Evolutionary conservation across 176 grass and related monocot species (phyloP).

Genomic region (Oryza glumipatula): DNA sequence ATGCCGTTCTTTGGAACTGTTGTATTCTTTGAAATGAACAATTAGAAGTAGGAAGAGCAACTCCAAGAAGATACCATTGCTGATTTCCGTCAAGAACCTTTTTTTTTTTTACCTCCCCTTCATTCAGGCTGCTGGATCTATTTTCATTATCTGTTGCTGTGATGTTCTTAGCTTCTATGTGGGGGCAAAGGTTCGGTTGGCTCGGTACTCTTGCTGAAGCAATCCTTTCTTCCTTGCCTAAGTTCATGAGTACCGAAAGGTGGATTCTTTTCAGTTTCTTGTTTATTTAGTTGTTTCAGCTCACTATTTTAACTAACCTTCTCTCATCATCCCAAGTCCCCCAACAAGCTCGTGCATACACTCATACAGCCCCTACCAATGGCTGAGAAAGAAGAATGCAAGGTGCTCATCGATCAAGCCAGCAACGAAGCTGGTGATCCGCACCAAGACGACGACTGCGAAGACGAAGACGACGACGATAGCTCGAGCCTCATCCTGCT

Average conservation of each 20-base stretch:
- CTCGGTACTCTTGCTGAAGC: constrained; percentile 31
- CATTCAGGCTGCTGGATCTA: background rate
- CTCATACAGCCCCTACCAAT: constrained; percentile 4
- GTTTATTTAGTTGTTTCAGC: background rate
- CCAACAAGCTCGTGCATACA: background rate
- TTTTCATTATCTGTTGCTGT: background rate
- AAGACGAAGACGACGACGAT: constrained; percentile 44
- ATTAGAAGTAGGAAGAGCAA: constrained; percentile 4
- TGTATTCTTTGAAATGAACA: constrained; percentile 39
- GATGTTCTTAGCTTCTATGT: constrained; percentile 37
- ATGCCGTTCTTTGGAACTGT: background rate
- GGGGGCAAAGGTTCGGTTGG: background rate
- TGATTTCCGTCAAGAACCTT: constrained; percentile 9
- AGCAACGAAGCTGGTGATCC: background rate
- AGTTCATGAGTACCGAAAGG: constrained; percentile 29
- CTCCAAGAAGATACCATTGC: constrained; percentile 17
- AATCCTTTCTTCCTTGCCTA: constrained; percentile 40
- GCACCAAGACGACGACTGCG: background rate
- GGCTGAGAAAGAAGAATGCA: constrained; percentile 63
- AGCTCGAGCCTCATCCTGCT: constrained; percentile 61
- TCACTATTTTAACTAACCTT: constrained; percentile 33
- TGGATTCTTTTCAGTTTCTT: constrained; percentile 36
- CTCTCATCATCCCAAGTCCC: background rate
- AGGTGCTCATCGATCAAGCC: constrained; percentile 58
- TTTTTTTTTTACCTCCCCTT: background rate